Evolutionary conservation across 441 rosid species (phyloP).

Genomic region (Pelargonium citronellum): DNA sequence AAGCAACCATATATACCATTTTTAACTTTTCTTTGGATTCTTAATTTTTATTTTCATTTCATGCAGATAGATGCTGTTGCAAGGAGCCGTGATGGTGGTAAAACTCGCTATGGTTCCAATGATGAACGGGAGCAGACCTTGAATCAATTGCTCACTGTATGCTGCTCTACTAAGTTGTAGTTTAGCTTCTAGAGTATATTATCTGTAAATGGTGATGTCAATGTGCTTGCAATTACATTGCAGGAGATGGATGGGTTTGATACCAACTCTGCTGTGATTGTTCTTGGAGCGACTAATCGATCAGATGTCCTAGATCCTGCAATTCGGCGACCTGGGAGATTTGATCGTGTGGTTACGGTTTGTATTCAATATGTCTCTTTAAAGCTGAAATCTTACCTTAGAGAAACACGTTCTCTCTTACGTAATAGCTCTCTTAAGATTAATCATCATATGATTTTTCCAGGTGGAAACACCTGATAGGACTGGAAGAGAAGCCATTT

Average conservation of each 20-base stretch:
- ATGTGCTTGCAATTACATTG: constrained; percentile 23
- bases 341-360: constrained; percentile 92
- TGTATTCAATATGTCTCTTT: constrained; percentile 27
- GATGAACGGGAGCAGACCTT: constrained; percentile 97
- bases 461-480: constrained; percentile 96
- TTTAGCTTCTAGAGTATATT: constrained; percentile 15
- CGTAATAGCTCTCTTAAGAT: constrained; percentile 5
- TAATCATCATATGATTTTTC: constrained; percentile 18
- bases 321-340: constrained; percentile 94
- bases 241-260: constrained; percentile 99
- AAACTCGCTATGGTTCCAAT: constrained; percentile 69
- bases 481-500: constrained; percentile 85
- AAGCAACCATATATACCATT: background rate
- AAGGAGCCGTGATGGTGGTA: constrained; percentile 87
- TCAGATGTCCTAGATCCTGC: constrained; percentile 96
- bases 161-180: constrained; percentile 17
- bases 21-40: constrained; percentile 12
- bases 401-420: constrained; percentile 5
- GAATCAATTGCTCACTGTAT: constrained; percentile 93
- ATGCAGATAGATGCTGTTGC: constrained; percentile 97
- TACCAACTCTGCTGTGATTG: constrained; percentile 76
- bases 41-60: constrained; percentile 10
- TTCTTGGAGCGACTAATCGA: constrained; percentile 80
- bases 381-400: constrained; percentile 7
- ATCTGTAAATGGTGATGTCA: constrained; percentile 9